Percentiles rank a stretch among this genome's conserved stretches.
These are phyloP conservation scores for Suhomyces canberraensis DNA, from an alignment of 805 yeast species.

Conservation along the genomic window DNA sequence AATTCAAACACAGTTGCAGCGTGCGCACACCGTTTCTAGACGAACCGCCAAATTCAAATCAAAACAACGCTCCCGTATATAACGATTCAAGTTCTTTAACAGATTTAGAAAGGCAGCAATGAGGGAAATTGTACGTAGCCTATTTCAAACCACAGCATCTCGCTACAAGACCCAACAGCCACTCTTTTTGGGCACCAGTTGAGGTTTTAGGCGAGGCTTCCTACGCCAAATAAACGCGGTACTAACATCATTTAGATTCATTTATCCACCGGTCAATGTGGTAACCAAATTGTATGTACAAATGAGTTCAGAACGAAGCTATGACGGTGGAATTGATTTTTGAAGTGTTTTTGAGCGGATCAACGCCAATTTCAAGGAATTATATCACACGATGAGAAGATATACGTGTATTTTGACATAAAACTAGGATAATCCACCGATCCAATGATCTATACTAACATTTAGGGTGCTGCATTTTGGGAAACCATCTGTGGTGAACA, in stretches of 20 bases:
- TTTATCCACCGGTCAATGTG: conserved; percentile 97
- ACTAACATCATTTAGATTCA: conserved; percentile 60
- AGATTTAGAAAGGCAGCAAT: conserved; percentile 10
- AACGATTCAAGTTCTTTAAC: conserved; percentile 4
- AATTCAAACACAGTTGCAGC: conserved; percentile 8
- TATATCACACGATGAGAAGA: too few relatives aligned
- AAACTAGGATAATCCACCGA: too few relatives aligned
- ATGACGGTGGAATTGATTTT: too few relatives aligned
- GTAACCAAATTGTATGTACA: conserved; percentile 84
- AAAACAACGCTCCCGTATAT: conserved; percentile 5
- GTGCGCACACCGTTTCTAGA: conserved; percentile 16
- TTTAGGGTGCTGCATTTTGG: conserved; percentile 87
- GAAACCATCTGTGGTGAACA: conserved; percentile 89
- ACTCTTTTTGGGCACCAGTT: too few relatives aligned
- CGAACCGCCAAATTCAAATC: conserved; percentile 11
- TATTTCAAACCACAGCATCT: too few relatives aligned
- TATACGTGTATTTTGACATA: too few relatives aligned
- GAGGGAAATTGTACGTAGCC: conserved; percentile 32
- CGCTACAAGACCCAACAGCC: background rate
- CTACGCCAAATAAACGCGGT: conserved; percentile 7
- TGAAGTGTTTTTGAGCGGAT: too few relatives aligned
- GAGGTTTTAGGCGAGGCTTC: too few relatives aligned
- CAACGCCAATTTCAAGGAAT: too few relatives aligned
- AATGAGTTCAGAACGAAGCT: background rate
- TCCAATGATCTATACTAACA: conserved; percentile 25